A percentile compares a stretch with the other conserved stretches of the same genome.
phyloP scores from a whole-genome alignment of 805 yeast species.

The Candida tammaniensis region DNA sequence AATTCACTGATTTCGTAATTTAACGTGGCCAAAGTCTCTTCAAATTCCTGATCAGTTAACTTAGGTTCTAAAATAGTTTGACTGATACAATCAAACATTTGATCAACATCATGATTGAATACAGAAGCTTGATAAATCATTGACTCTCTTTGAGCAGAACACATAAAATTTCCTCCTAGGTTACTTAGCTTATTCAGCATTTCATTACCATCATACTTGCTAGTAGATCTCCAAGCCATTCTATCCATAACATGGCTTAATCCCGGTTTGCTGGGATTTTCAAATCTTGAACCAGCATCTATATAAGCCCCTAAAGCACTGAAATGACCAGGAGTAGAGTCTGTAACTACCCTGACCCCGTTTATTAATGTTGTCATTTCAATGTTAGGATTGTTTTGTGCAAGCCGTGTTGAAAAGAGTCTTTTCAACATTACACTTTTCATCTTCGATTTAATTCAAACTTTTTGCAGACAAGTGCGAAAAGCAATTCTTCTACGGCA shows the following conservation, averaged over 20 bases:
- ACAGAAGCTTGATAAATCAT: conserved; percentile 93
- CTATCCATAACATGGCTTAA: conserved; percentile 82
- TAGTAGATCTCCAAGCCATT: conserved; percentile 76
- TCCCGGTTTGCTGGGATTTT: conserved; percentile 59
- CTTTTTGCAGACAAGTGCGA: too few relatives aligned
- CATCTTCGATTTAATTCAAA: too few relatives aligned
- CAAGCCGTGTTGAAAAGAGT: conserved; percentile 4
- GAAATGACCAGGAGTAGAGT: conserved; percentile 85
- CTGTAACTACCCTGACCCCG: conserved; percentile 82
- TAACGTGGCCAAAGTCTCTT: conserved; percentile 70
- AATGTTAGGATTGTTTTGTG: conserved; percentile 12
- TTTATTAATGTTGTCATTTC: conserved; percentile 52
- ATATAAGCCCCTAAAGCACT: conserved; percentile 86
- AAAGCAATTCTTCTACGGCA: too few relatives aligned
- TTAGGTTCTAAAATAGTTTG: conserved; percentile 77
- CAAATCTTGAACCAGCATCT: conserved; percentile 88
- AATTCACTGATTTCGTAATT: conserved; percentile 82
- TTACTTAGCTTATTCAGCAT: conserved; percentile 75
- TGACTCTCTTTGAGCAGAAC: conserved; percentile 88
- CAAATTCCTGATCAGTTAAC: conserved; percentile 65
- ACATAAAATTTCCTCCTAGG: conserved; percentile 92
- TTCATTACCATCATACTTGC: conserved; percentile 53
- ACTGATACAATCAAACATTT: conserved; percentile 71
- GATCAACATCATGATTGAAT: conserved; percentile 78
- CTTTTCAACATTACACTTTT: conserved; percentile 1